These are phyloP conservation scores for Epichloe gansuensis DNA, from an alignment of 2,329 filamentous ascomycete genomes.

Conservation along the genomic window DNA sequence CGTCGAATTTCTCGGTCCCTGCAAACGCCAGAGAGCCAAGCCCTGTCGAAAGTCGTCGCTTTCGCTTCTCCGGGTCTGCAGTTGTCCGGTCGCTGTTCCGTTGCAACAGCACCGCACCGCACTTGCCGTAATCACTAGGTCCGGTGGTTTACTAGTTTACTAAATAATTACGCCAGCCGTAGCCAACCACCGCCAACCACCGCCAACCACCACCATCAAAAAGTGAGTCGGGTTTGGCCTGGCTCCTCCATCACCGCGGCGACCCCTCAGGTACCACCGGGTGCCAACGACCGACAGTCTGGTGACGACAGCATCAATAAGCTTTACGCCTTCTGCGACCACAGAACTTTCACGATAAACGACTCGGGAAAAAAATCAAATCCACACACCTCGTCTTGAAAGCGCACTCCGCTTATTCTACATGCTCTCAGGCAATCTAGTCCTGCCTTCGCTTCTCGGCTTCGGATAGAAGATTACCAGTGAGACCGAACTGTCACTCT, in stretches of 20 bases:
- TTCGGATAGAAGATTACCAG: neutral
- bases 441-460: neutral
- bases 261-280: neutral
- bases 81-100: neutral
- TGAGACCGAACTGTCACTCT: neutral
- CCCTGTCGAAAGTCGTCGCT: neutral
- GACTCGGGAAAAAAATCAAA: neutral
- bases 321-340: neutral
- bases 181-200: no score
- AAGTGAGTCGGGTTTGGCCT: neutral
- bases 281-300: neutral
- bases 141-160: neutral
- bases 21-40: neutral
- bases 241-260: constrained; percentile 3
- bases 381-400: no score
- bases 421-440: neutral
- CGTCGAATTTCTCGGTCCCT: neutral
- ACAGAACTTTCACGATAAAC: neutral
- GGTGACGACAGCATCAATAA: neutral
- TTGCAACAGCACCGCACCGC: neutral
- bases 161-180: no score
- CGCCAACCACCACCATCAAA: no score
- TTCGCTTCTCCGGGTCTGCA: neutral
- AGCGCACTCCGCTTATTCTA: no score
- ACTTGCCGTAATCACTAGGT: neutral